A percentile compares a stretch with the other conserved stretches of the same genome.
These are phyloP conservation scores for Herpotrichia juniperi DNA, from an alignment of 2,329 filamentous ascomycete genomes.

Conservation along the genomic window DNA sequence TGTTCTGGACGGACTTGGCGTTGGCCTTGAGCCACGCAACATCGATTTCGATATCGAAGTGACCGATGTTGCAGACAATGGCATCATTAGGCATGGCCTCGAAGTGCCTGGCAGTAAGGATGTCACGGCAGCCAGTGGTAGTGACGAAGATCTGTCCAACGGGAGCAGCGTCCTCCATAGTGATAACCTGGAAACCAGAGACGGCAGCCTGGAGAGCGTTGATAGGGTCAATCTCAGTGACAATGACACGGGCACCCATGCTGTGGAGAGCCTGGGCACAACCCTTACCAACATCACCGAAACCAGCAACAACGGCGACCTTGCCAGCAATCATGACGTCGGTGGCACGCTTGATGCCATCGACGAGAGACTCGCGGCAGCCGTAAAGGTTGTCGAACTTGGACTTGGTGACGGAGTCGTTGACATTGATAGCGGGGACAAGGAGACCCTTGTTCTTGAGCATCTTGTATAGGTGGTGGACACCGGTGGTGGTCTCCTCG, in stretches of 20 bases:
- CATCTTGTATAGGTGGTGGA: conserved; percentile 99
- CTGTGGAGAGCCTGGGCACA: conserved; percentile 93
- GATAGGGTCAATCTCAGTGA: conserved; percentile 98
- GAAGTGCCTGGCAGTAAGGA: conserved; percentile 90
- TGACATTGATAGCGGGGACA: conserved; percentile 96
- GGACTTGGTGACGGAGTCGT: conserved; percentile 99
- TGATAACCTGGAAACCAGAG: conserved; percentile 93
- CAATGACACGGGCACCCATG: conserved; percentile 95
- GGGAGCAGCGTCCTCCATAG: conserved; percentile 94
- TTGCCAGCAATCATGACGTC: conserved; percentile 99
- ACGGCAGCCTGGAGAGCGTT: conserved; percentile 99
- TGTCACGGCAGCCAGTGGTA: conserved; percentile 98
- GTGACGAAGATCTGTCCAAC: conserved; percentile 98
- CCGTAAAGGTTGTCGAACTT: conserved; percentile 99
- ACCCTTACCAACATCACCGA: conserved; percentile 98
- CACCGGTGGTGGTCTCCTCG: conserved; percentile 99
- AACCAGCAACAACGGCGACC: conserved; percentile 96
- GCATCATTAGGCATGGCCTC: conserved; percentile 95
- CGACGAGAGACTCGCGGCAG: conserved; percentile 97
- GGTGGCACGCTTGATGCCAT: conserved; percentile 99
- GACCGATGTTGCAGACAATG: conserved; percentile 99
- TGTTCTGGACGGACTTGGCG: conserved; percentile 91
- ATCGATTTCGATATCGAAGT: conserved; percentile 99
- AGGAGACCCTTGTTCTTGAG: conserved; percentile 82
- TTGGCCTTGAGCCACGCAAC: conserved; percentile 99